Conservation (phyloP, 2,329 filamentous ascomycete species). For the Samsoniella hepiali region DNA sequence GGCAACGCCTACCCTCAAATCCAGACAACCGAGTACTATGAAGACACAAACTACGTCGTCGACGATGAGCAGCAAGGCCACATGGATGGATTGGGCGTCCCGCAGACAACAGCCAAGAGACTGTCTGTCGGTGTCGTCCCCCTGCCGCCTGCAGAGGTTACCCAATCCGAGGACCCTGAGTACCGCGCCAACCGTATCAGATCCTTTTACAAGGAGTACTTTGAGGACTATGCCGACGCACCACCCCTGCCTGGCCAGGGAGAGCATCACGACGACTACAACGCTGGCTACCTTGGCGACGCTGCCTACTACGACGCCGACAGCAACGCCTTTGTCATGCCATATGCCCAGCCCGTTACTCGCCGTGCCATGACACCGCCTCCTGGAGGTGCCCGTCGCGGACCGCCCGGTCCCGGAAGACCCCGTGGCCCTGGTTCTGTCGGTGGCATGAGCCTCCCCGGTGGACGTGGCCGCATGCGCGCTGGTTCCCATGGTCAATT, state of each 20-base stretch:
- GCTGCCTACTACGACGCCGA: conserved; percentile 64
- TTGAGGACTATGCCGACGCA: conserved; percentile 70
- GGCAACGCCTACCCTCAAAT: conserved; percentile 26
- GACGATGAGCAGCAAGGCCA: conserved; percentile 23
- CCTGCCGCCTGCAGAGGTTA: conserved; percentile 78
- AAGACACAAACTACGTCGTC: conserved; percentile 31
- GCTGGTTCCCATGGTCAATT: conserved; percentile 45
- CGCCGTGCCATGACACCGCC: conserved; percentile 96
- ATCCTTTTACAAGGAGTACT: conserved; percentile 99
- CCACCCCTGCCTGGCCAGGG: conserved; percentile 34
- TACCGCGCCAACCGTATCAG: conserved; percentile 92
- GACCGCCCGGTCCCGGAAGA: conserved; percentile 49
- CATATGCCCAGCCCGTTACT: conserved; percentile 79
- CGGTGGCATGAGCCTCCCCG: conserved; percentile 20
- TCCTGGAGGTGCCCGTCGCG: conserved; percentile 53
- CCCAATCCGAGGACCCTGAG: conserved; percentile 82
- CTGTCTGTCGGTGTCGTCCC: conserved; percentile 76
- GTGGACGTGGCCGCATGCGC: conserved; percentile 53
- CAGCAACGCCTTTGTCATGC: conserved; percentile 69
- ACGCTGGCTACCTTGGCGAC: conserved; percentile 66
- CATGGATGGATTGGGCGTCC: conserved; percentile 48
- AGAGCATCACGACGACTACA: conserved; percentile 73
- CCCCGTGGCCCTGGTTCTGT: conserved; percentile 30
- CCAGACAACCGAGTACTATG: conserved; percentile 33
- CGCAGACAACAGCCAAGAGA: conserved; percentile 53